phyloP scores from a whole-genome alignment of 129 eudicot genomes.

The Lonicera japonica region DNA sequence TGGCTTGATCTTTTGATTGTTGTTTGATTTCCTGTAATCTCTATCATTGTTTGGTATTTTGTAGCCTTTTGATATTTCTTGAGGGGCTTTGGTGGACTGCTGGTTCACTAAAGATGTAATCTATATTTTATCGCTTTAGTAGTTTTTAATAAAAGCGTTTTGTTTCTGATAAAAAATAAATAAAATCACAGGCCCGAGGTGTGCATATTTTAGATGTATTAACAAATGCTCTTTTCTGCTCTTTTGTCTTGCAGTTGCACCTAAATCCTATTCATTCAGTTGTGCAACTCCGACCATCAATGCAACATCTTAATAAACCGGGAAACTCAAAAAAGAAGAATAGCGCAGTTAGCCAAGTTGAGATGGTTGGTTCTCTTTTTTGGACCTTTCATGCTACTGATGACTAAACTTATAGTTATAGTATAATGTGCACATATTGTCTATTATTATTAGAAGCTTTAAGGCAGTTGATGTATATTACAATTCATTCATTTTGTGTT shows the following conservation, averaged over 20 bases:
- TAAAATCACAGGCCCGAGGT: too few species aligned
- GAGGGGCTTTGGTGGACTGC: too few species aligned
- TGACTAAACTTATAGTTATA: conserved; percentile 1
- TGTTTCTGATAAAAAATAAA: too few species aligned
- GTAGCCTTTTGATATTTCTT: too few species aligned
- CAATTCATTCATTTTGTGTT: background rate
- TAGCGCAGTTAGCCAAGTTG: conserved; percentile 19
- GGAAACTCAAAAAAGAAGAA: conserved; percentile 28
- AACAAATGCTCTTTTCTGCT: too few species aligned
- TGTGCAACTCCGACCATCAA: conserved; percentile 88
- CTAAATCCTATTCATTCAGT: conserved; percentile 79
- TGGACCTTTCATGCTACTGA: background rate
- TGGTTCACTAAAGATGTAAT: too few species aligned
- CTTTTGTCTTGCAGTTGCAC: conserved; percentile 71
- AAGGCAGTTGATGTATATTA: background rate
- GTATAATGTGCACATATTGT: background rate
- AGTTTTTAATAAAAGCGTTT: too few species aligned
- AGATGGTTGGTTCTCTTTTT: conserved; percentile 35
- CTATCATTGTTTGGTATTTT: too few species aligned
- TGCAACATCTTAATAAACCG: conserved; percentile 48
- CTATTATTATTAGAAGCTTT: background rate
- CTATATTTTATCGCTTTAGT: too few species aligned
- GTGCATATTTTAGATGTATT: too few species aligned
- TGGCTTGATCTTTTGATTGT: too few species aligned
- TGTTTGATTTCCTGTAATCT: too few species aligned